Evolutionary conservation across 2,329 filamentous ascomycete species (phyloP).

Genomic region (Penicillium rolfsii): DNA sequence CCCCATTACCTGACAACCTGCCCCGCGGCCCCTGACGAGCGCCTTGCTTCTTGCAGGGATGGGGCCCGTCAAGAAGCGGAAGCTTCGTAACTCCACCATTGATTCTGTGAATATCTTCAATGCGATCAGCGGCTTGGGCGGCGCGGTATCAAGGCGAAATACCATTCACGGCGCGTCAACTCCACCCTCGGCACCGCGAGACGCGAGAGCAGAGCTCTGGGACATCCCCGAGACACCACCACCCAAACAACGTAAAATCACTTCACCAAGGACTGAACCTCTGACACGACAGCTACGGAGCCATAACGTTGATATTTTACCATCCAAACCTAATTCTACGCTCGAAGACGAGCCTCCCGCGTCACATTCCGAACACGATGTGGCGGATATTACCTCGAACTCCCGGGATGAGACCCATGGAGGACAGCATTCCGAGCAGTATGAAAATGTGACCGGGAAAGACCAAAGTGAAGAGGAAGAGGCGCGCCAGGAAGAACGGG

Average conservation of each 20-base stretch:
- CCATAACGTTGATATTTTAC: background rate
- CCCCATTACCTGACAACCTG: background rate
- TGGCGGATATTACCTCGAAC: background rate
- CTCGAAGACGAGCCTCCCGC: background rate
- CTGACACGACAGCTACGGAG: background rate
- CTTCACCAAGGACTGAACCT: background rate
- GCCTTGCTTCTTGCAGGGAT: slow-evolving; percentile 10
- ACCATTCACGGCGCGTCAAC: background rate
- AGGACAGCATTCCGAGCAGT: background rate
- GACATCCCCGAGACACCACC: slow-evolving; percentile 14
- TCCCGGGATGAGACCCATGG: background rate
- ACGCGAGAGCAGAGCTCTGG: slow-evolving; percentile 9
- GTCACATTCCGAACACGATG: background rate
- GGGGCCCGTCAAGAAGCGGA: slow-evolving; percentile 11
- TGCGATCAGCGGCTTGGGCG: slow-evolving; percentile 9
- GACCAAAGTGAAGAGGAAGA: background rate
- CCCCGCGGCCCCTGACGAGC: background rate
- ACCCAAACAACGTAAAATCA: background rate
- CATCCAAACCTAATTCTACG: slow-evolving; percentile 1
- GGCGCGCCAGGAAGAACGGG: background rate
- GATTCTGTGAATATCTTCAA: slow-evolving; percentile 14
- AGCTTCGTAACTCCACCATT: slow-evolving; percentile 8
- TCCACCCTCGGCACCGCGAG: slow-evolving; percentile 8
- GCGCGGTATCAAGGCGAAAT: background rate
- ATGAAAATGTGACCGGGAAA: background rate